Percentiles rank a stretch among this genome's conserved stretches.
phyloP scores from a whole-genome alignment of 2,329 filamentous ascomycete genomes.

The Botrytis cinerea region DNA sequence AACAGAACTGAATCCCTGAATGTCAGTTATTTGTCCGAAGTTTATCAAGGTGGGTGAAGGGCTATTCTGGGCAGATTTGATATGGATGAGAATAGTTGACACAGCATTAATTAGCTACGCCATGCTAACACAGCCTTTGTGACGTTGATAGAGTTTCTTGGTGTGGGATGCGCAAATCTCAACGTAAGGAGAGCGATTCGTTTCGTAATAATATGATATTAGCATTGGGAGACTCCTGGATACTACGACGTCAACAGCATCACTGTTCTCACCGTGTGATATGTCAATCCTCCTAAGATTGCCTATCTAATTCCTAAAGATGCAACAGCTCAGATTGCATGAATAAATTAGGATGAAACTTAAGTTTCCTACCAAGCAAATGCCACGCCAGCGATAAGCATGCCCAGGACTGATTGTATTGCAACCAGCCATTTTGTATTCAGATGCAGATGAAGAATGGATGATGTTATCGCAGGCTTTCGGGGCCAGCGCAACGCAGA shows the following conservation, averaged over 20 bases:
- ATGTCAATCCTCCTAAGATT: not conserved
- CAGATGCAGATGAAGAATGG: not conserved
- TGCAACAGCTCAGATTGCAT: not conserved
- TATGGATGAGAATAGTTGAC: not conserved
- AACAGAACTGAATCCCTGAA: not conserved
- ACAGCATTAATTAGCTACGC: not conserved
- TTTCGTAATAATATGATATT: conserved; percentile 1
- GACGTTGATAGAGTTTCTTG: not conserved
- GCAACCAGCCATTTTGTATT: conserved; percentile 1
- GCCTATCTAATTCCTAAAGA: not conserved
- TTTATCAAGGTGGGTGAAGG: conserved; percentile 10
- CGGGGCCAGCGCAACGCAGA: not conserved
- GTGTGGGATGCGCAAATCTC: not conserved
- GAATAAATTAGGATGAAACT: not conserved
- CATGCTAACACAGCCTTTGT: not conserved
- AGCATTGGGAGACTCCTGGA: not conserved
- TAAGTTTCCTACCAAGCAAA: not conserved
- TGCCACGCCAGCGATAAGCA: conserved; percentile 7
- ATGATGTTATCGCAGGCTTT: conserved; percentile 6
- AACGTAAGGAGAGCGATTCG: not conserved
- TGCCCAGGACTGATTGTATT: conserved; percentile 3
- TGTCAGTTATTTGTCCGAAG: conserved; percentile 14
- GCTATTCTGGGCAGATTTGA: not conserved
- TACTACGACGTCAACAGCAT: not conserved
- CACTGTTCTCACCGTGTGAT: not conserved